Conservation (phyloP, 2,329 filamentous ascomycete genomes). For the Blastomyces gilchristii region DNA sequence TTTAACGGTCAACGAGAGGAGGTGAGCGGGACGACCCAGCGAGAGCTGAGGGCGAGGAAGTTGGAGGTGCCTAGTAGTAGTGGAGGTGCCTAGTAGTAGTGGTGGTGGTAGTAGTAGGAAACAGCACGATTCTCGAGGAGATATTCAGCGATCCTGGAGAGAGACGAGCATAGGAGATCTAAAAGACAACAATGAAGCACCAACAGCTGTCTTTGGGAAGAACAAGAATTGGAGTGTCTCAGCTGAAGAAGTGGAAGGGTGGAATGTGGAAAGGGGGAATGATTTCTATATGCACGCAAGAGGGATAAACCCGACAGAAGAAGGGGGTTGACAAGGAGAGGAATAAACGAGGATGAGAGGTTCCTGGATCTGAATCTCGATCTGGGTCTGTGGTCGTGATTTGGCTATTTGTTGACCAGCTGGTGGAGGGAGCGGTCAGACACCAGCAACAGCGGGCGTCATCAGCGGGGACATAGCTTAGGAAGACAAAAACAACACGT, state of each 20-base stretch:
- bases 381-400: not conserved
- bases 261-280: too few relatives aligned
- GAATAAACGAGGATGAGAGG: not conserved
- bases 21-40: not conserved
- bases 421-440: constrained; percentile 6
- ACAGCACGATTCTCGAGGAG: not conserved
- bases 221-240: not conserved
- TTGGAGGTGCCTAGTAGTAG: constrained; percentile 44
- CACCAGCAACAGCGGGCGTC: not conserved
- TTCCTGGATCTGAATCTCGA: not conserved
- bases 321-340: not conserved
- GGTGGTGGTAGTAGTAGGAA: constrained; percentile 37
- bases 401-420: not conserved
- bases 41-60: constrained; percentile 15
- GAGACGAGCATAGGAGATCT: not conserved
- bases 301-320: not conserved
- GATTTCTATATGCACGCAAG: not conserved
- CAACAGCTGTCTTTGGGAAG: not conserved
- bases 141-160: not conserved
- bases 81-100: constrained; percentile 39
- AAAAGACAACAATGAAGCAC: not conserved
- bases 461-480: not conserved
- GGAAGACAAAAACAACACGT: not conserved
- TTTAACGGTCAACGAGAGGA: not conserved
- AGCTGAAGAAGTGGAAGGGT: not conserved